Evolutionary conservation across 2,329 filamentous ascomycete genomes (phyloP).

Genomic region (Aspergillus phoenicis): DNA sequence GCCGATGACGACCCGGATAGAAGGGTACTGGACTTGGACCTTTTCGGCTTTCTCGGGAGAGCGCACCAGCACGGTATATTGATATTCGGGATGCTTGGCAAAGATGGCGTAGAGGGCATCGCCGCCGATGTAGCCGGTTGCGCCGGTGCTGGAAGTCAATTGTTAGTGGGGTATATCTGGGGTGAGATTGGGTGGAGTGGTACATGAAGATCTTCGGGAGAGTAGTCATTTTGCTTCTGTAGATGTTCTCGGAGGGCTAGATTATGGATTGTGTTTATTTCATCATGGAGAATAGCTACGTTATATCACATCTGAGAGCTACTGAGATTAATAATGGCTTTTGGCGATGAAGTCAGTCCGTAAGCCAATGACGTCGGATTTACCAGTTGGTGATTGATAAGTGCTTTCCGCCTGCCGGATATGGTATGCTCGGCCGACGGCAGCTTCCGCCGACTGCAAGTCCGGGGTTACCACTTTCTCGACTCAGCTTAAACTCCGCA

Average conservation of each 20-base stretch:
- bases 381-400: background rate
- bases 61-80: constrained; percentile 43
- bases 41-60: constrained; percentile 40
- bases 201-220: constrained; percentile 7
- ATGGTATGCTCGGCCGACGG: background rate
- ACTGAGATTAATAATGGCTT: background rate
- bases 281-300: background rate
- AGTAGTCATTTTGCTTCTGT: background rate
- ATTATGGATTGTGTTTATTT: background rate
- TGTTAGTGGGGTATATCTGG: constrained; percentile 1
- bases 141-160: constrained; percentile 34
- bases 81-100: constrained; percentile 45
- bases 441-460: background rate
- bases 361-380: background rate
- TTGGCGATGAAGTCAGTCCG: background rate
- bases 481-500: background rate
- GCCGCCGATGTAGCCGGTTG: constrained; percentile 54
- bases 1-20: constrained; percentile 55
- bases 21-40: constrained; percentile 46
- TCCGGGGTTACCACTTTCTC: background rate
- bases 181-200: background rate
- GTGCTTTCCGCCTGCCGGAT: background rate
- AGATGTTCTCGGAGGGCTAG: background rate
- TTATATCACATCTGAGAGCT: too few relatives aligned
- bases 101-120: constrained; percentile 49